Conservation (phyloP, 306 rosid genomes). For the Morella rubra region DNA sequence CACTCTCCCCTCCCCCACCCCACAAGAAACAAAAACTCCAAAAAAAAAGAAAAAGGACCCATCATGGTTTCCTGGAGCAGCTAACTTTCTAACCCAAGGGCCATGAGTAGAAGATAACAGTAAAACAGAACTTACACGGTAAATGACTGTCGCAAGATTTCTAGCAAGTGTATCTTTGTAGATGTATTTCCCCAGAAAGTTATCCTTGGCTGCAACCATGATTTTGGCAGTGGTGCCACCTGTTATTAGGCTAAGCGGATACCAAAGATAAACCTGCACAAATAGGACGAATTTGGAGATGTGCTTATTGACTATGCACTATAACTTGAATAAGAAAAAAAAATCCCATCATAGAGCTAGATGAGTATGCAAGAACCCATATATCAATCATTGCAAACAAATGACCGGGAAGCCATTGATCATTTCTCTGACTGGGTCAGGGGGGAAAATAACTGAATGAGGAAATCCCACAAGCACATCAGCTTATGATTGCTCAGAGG, state of each 20-base stretch:
- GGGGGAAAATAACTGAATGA: neutral
- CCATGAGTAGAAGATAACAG: neutral
- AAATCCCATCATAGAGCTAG: neutral
- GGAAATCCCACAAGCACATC: neutral
- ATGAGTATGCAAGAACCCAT: neutral
- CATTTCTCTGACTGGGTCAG: neutral
- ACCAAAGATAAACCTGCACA: constrained; percentile 79
- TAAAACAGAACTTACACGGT: constrained; percentile 43
- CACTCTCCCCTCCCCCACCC: no score
- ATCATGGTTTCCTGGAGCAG: no score
- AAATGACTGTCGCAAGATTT: constrained; percentile 92
- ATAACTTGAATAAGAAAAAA: neutral
- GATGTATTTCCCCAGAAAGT: constrained; percentile 84
- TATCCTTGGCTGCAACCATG: constrained; percentile 94
- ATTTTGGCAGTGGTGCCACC: constrained; percentile 98
- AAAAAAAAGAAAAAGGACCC: neutral
- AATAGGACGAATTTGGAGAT: neutral
- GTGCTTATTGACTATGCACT: neutral
- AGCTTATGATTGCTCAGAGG: neutral
- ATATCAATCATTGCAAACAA: neutral
- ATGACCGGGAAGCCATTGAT: neutral
- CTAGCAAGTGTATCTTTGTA: constrained; percentile 89
- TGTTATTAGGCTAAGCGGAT: constrained; percentile 80
- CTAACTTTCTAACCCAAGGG: no score
- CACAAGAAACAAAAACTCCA: neutral